Base-by-base conservation (phyloP, 768 basidiomycete species). In the Leucocoprinus leucothites region DNA sequence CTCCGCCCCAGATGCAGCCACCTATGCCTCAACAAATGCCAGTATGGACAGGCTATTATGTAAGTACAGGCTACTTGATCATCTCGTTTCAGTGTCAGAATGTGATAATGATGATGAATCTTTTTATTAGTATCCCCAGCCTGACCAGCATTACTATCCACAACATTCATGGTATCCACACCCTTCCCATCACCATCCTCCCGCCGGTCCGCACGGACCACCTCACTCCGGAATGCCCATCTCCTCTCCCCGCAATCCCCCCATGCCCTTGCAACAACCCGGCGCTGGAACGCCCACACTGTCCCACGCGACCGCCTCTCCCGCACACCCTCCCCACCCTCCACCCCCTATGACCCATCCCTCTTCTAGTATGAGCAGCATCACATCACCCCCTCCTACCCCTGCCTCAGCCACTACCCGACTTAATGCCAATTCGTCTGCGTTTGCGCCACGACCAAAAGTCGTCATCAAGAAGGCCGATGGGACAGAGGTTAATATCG, bases 361-460 rank as follows among this genome's bases (percentile, higher is more conserved):
- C 22, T 74, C 86, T 7, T 75, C 72, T 50, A 78, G 71, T 57
- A 72, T 80, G 22, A 69, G 68, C 41, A 67, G 74, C 18, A 71
- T 86, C 9, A 80, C 86, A 0, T 86, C 86, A 3, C 84, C 88
- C 2, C 84, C 84, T 21, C 79, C 86, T 2, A 88, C 89, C 4
- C 89, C 86, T 1, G 79, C 83, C 1, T 73, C 84, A 1, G 65
- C 77, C 7, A 69, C 72, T 21, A 69, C 68, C 59, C 76, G 80
- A 11, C 75, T 91, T 47, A 89, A 85, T 63, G 80, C 81, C 3
- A 77, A 75, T 62, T 88, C 89, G 3, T 77, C 69, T 54, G 64
- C 86, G 2, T 92, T 91, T 65, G 82, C 90, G 6, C 46, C 53
- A 31, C 65, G 71, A 26, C 61, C 69, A 9, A 79, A 76, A 63